These are phyloP conservation scores for Xylaria sp. DNA, from an alignment of 2,329 filamentous ascomycete species.

Conservation along the genomic window DNA sequence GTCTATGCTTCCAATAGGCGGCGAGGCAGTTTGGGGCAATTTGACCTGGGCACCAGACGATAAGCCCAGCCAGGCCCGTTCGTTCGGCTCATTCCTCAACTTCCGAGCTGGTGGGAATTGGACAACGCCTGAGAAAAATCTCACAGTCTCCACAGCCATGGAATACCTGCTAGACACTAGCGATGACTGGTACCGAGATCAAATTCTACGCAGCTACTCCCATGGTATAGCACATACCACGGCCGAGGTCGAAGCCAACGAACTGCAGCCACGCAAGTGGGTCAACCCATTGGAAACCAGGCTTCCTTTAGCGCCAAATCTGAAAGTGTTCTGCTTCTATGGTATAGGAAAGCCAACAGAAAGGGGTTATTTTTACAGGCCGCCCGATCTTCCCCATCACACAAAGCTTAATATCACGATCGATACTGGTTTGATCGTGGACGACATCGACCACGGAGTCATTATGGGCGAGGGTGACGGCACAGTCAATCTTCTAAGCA, in stretches of 20 bases:
- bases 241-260: conserved; percentile 83
- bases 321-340: conserved; percentile 99
- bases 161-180: conserved; percentile 80
- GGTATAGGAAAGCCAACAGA: conserved; percentile 94
- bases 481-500: conserved; percentile 91
- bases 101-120: conserved; percentile 76
- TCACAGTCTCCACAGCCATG: conserved; percentile 83
- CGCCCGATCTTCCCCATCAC: conserved; percentile 70
- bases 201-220: conserved; percentile 81
- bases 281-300: conserved; percentile 93
- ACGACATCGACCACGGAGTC: conserved; percentile 84
- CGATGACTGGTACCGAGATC: conserved; percentile 85
- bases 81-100: conserved; percentile 84
- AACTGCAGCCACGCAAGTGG: conserved; percentile 84
- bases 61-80: conserved; percentile 74
- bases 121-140: conserved; percentile 74
- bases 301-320: conserved; percentile 83
- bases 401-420: conserved; percentile 79
- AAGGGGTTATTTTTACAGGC: conserved; percentile 88
- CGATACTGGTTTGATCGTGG: conserved; percentile 71
- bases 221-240: conserved; percentile 85
- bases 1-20: conserved; percentile 95
- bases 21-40: conserved; percentile 95
- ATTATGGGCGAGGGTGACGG: conserved; percentile 95
- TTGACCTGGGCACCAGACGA: conserved; percentile 90